Evolutionary conservation across 495 filamentous ascomycete species (phyloP).

Genomic region (Tirmania nivea): DNA sequence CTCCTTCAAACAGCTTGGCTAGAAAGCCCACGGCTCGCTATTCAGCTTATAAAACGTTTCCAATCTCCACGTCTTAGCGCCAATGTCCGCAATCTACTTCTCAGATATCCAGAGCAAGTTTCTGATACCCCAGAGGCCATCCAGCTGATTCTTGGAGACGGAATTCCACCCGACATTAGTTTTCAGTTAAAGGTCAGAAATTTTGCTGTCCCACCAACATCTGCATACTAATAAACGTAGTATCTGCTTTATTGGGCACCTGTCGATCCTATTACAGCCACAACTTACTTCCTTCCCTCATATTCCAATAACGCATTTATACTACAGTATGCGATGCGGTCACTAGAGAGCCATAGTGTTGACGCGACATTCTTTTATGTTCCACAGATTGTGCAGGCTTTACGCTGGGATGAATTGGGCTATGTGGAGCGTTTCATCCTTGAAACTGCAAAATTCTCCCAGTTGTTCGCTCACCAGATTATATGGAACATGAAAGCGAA

Average conservation of each 20-base stretch:
- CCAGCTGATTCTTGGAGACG: slow-evolving; percentile 53
- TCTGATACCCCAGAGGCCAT: slow-evolving; percentile 59
- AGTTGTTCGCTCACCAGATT: slow-evolving; percentile 94
- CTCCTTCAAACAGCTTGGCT: slow-evolving; percentile 65
- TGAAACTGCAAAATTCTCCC: slow-evolving; percentile 86
- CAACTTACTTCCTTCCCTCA: slow-evolving; percentile 77
- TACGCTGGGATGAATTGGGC: slow-evolving; percentile 85
- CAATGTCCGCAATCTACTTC: slow-evolving; percentile 55
- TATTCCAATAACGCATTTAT: slow-evolving; percentile 91
- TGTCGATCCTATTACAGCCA: slow-evolving; percentile 76
- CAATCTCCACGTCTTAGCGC: slow-evolving; percentile 45
- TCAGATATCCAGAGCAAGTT: slow-evolving; percentile 65
- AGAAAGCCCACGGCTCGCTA: slow-evolving; percentile 58
- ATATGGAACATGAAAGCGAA: slow-evolving; percentile 99
- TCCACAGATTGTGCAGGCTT: slow-evolving; percentile 84
- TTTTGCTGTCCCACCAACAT: background rate
- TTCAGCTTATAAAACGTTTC: slow-evolving; percentile 62
- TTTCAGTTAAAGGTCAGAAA: slow-evolving; percentile 47
- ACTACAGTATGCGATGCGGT: slow-evolving; percentile 91
- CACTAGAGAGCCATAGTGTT: slow-evolving; percentile 75
- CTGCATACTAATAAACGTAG: slow-evolving; percentile 28
- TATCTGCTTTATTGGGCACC: slow-evolving; percentile 89
- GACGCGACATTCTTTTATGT: slow-evolving; percentile 98
- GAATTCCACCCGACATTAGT: slow-evolving; percentile 54
- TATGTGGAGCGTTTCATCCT: slow-evolving; percentile 93